Conservation (phyloP, 2,329 filamentous ascomycete genomes). For the Phaeosphaeria sp. region DNA sequence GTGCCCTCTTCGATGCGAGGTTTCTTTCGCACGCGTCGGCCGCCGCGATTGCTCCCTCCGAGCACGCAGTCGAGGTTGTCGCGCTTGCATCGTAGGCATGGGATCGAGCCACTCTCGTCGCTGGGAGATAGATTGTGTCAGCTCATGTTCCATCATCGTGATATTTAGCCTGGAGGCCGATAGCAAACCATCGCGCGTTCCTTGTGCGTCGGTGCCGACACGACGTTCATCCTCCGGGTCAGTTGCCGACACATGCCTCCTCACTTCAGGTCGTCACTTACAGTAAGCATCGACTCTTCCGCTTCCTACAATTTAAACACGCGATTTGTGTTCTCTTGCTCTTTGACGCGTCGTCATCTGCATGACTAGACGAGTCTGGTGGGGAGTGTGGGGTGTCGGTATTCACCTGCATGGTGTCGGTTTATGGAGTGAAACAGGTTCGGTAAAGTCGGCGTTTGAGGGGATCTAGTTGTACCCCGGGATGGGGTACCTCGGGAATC, state of each 20-base stretch:
- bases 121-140: conserved; percentile 21
- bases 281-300: conserved; percentile 50
- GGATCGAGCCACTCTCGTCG: conserved; percentile 59
- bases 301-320: conserved; percentile 46
- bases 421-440: background rate
- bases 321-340: conserved; percentile 34
- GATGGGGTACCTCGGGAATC: background rate
- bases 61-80: conserved; percentile 66
- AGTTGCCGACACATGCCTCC: background rate
- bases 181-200: background rate
- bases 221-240: background rate
- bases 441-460: background rate
- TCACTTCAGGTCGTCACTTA: conserved; percentile 25
- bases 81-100: conserved; percentile 65
- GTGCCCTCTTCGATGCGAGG: conserved; percentile 26
- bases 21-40: conserved; percentile 64
- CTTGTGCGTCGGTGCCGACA: background rate
- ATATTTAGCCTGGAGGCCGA: background rate
- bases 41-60: conserved; percentile 66
- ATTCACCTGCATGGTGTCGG: background rate
- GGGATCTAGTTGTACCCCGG: no score
- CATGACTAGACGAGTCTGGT: background rate
- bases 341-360: conserved; percentile 25
- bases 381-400: background rate
- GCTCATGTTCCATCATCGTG: background rate